Conservation (phyloP, 495 filamentous ascomycete genomes). For the Aspergillus mulundensis region DNA sequence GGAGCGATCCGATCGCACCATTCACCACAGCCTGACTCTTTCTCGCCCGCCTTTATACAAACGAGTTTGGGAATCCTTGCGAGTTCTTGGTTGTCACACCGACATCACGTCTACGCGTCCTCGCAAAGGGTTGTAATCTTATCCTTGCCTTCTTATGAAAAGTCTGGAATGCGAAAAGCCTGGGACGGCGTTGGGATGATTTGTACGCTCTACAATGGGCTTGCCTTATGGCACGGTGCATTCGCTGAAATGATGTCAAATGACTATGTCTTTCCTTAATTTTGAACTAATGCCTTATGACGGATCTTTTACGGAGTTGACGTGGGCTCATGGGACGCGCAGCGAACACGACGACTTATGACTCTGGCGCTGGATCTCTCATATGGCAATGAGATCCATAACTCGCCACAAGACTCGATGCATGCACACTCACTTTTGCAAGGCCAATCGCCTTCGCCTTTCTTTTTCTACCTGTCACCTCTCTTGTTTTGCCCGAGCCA, state of each 20-base stretch:
- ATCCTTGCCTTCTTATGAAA: slow-evolving; percentile 1
- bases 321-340: not conserved
- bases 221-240: not conserved
- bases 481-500: not conserved
- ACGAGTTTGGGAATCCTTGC: slow-evolving; percentile 29
- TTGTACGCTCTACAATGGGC: slow-evolving; percentile 3
- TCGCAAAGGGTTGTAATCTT: slow-evolving; percentile 17
- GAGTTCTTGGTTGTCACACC: slow-evolving; percentile 25
- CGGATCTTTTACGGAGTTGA: slow-evolving; percentile 2
- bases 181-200: slow-evolving; percentile 9
- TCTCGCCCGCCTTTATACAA: slow-evolving; percentile 24
- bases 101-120: slow-evolving; percentile 14
- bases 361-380: slow-evolving; percentile 5
- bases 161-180: slow-evolving; percentile 4
- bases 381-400: slow-evolving; percentile 3
- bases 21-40: slow-evolving; percentile 20
- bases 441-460: not conserved
- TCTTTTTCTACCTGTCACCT: not conserved
- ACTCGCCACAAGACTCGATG: slow-evolving; percentile 9
- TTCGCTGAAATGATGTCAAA: slow-evolving; percentile 5
- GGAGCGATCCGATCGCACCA: slow-evolving; percentile 27
- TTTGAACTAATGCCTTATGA: slow-evolving; percentile 20
- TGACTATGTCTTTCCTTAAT: slow-evolving; percentile 2
- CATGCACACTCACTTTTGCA: slow-evolving; percentile 5
- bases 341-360: slow-evolving; percentile 8